These are phyloP conservation scores for Pecoramyces ruminantium DNA, from an alignment of 192 early-diverging fungal genomes.

Conservation along the genomic window DNA sequence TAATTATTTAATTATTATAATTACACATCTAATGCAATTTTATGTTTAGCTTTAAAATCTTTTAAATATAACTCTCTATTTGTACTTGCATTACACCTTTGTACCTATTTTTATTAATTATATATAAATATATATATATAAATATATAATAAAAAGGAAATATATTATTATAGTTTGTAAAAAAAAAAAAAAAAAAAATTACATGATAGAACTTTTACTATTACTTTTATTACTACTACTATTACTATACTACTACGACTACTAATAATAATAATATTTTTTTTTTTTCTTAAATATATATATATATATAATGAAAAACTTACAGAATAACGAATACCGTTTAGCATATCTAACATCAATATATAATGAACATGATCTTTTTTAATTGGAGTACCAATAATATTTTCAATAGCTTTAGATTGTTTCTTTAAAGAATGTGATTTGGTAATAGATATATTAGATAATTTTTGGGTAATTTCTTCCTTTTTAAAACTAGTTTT, in stretches of 20 bases:
- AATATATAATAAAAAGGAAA: no score
- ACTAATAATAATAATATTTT: no score
- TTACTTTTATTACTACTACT: no score
- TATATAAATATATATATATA: no score
- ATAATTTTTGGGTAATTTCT: neutral
- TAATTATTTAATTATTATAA: no score
- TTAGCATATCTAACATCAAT: conserved; percentile 98
- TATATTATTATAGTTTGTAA: no score
- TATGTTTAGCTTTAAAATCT: neutral
- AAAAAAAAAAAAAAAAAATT: no score
- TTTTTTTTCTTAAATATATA: no score
- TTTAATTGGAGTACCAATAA: conserved; percentile 70
- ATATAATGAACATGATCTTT: conserved; percentile 93
- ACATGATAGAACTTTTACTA: no score
- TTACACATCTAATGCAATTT: neutral
- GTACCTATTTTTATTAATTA: neutral
- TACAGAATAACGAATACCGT: conserved; percentile 84
- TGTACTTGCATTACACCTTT: neutral
- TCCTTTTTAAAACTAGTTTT: neutral
- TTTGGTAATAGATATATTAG: neutral
- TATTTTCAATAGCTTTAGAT: conserved; percentile 9
- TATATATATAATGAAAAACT: conserved; percentile 5
- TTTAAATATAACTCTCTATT: neutral
- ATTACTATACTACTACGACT: no score
- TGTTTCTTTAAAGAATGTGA: neutral